These are phyloP conservation scores for Comarum palustre DNA, from an alignment of 306 rosid species.

Conservation along the genomic window DNA sequence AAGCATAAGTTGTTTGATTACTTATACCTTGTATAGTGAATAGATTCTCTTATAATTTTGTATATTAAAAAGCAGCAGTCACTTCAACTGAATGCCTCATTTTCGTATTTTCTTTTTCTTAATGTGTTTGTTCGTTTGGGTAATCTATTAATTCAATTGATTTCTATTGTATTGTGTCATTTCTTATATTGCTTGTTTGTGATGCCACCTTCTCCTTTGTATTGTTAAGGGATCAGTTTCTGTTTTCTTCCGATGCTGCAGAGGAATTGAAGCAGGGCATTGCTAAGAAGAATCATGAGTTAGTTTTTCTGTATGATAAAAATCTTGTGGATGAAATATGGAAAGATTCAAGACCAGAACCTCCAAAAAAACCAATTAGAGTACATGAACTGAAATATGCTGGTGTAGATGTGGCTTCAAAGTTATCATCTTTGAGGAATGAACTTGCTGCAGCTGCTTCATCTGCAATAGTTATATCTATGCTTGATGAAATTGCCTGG, in stretches of 20 bases:
- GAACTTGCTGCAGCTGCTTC: constrained; percentile 67
- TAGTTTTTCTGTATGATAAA: constrained; percentile 62
- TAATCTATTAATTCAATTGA: background rate
- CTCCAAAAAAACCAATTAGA: constrained; percentile 61
- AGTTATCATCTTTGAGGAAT: constrained; percentile 67
- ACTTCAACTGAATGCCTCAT: background rate
- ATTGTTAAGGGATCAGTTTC: constrained; percentile 97
- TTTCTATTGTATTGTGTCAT: constrained; percentile 4
- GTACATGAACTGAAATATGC: constrained; percentile 78
- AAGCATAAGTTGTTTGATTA: background rate
- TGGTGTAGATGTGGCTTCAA: constrained; percentile 78
- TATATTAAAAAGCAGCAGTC: background rate
- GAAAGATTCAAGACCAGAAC: constrained; percentile 70
- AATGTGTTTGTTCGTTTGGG: background rate
- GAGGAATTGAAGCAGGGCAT: constrained; percentile 74
- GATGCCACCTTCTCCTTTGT: constrained; percentile 45
- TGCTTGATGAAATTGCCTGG: constrained; percentile 98
- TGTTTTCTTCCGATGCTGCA: constrained; percentile 88
- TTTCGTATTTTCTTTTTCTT: background rate
- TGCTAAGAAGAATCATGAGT: constrained; percentile 68
- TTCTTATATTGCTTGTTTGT: constrained; percentile 36
- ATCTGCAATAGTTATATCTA: constrained; percentile 75
- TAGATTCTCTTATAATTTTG: background rate
- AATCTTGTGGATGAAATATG: constrained; percentile 91
- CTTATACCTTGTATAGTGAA: background rate